Percentiles rank a stretch among this genome's conserved stretches.
Evolutionary conservation across 345 rosid species (phyloP).

Genomic region (Eucalyptus pauciflora): DNA sequence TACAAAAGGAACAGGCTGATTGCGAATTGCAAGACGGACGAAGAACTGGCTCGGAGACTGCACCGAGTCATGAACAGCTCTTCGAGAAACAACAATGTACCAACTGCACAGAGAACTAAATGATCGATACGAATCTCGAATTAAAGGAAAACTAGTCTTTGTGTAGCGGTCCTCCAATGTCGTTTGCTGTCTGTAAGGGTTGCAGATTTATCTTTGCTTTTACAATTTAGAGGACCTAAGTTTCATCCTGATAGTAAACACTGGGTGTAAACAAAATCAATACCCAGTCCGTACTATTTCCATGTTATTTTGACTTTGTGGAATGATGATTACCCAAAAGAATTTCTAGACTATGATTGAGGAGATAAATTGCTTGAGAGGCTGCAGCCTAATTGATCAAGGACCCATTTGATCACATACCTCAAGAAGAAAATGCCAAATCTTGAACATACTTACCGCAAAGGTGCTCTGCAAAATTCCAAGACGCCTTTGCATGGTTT

Average conservation of each 20-base stretch:
- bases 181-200: not conserved
- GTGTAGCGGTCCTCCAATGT: not conserved
- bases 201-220: not conserved
- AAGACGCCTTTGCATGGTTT: not conserved
- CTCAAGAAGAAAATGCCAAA: not conserved
- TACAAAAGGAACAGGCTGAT: conserved; percentile 48
- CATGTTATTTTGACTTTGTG: not conserved
- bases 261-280: not conserved
- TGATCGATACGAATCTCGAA: not conserved
- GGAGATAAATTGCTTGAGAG: not conserved
- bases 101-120: not conserved
- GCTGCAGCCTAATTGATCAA: not conserved
- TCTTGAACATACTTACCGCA: not conserved
- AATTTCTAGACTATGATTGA: not conserved
- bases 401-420: not conserved
- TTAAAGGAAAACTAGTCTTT: not conserved
- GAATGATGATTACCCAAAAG: not conserved
- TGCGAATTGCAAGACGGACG: conserved; percentile 32
- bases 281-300: not conserved
- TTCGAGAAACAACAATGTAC: conserved; percentile 28
- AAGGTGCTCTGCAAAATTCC: not conserved
- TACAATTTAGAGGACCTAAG: not conserved
- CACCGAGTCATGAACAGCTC: conserved; percentile 59
- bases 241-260: not conserved
- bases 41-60: conserved; percentile 56